Conservation (phyloP, 2,329 filamentous ascomycete species). For the Cercospora sp. region DNA sequence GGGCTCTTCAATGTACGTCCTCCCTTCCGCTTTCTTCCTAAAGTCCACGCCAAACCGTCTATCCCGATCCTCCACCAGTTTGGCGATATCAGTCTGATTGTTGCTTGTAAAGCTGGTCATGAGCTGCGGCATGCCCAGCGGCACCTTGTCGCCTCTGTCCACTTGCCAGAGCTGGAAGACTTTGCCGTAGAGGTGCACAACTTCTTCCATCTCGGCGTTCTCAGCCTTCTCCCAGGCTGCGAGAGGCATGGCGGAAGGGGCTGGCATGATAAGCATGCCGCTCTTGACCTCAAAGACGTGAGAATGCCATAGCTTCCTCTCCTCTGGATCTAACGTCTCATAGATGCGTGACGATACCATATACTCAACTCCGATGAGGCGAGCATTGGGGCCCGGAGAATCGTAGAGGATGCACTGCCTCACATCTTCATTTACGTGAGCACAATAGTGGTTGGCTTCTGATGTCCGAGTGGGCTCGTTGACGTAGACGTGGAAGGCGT, state of each 20-base stretch:
- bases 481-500: constrained; percentile 85
- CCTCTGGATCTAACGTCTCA: constrained; percentile 62
- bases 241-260: constrained; percentile 56
- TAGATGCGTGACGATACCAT: constrained; percentile 75
- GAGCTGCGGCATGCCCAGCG: constrained; percentile 61
- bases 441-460: constrained; percentile 83
- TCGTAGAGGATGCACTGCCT: constrained; percentile 87
- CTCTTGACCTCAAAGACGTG: constrained; percentile 73
- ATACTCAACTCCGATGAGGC: constrained; percentile 83
- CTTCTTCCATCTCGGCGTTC: constrained; percentile 75
- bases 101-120: constrained; percentile 63
- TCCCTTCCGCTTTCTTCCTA: constrained; percentile 54
- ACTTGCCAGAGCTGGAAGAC: constrained; percentile 86
- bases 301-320: constrained; percentile 79
- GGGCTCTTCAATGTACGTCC: constrained; percentile 55
- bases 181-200: constrained; percentile 77
- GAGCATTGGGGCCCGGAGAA: constrained; percentile 63
- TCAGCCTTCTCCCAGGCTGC: constrained; percentile 74
- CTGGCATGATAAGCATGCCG: constrained; percentile 78
- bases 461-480: constrained; percentile 67
- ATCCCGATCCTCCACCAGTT: constrained; percentile 55
- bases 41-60: constrained; percentile 55
- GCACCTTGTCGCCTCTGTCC: constrained; percentile 67
- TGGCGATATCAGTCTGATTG: constrained; percentile 52
- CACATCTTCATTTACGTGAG: constrained; percentile 74